Evolutionary conservation across 768 basidiomycete genomes (phyloP), one percentile per base, ranked within the genome.

Genomic region (Agrocybe chaxingu): DNA sequence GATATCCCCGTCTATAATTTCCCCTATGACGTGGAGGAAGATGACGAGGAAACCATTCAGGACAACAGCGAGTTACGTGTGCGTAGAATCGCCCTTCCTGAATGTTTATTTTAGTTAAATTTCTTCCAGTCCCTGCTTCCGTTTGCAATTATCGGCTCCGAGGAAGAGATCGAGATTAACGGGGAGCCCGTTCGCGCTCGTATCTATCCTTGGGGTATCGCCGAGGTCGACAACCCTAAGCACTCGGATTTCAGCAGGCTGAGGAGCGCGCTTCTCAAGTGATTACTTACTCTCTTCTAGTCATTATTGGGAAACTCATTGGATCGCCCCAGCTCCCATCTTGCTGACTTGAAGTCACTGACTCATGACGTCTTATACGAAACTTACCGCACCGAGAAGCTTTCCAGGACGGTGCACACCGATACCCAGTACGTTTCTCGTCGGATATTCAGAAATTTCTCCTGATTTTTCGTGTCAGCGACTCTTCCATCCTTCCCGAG

Each of bases 1-100:
- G 87, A 89, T 57, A 98, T 99, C 59, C 97, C 97, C 4, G 88
- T 98, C 36, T 98, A 98, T 78, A 98, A 98, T 75, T 99, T 99
- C 80, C 97, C 97, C 0, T 99, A 98, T 66, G 97, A 98, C 59
- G 87, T 96, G 6, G 97, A 99, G 68, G 97, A 99, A 69, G 97
- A 99, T 64, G 97, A 99, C 64, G 95, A 98, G 63, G 97, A 98
- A 62, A 99, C 97, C 3, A 92, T 99, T 52, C 85, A 88, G 62
- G 97, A 99, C 68, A 99, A 98, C 73, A 89, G 89, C 61, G 95
- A 98, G 68, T 84, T 99, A 47, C 79, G 96, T 47, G 92, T 91
- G 63, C 54, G 81, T 68, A 32, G 34, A 8, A n/a, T 45, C 45
- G 45, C 46, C 13, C 32, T 8, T 42, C 46, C n/a, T 36, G 3